Evolutionary conservation across 2,329 filamentous ascomycete genomes (phyloP).

Genomic region (Aspergillus versicolor): DNA sequence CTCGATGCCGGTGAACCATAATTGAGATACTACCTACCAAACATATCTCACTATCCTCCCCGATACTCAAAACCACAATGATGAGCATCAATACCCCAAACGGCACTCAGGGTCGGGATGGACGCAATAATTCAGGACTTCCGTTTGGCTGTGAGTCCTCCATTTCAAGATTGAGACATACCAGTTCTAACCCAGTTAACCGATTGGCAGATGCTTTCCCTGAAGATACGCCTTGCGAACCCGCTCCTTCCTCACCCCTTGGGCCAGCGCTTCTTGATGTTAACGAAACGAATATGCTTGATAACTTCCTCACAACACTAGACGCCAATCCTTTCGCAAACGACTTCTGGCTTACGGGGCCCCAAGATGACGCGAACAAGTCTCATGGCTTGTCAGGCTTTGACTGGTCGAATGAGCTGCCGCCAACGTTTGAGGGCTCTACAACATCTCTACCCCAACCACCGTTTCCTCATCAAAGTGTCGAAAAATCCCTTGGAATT

Average conservation of each 20-base stretch:
- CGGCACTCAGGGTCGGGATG: slow-evolving; percentile 29
- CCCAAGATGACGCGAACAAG: slow-evolving; percentile 25
- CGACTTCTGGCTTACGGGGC: slow-evolving; percentile 38
- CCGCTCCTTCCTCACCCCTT: slow-evolving; percentile 62
- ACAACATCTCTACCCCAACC: slow-evolving; percentile 63
- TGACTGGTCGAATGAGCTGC: slow-evolving; percentile 52
- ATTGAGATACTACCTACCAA: slow-evolving; percentile 1
- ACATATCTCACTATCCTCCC: neutral
- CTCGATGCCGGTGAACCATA: slow-evolving; percentile 16
- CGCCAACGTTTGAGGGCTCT: slow-evolving; percentile 65
- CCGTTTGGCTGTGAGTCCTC: slow-evolving; percentile 66
- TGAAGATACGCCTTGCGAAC: slow-evolving; percentile 39
- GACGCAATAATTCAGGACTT: slow-evolving; percentile 54
- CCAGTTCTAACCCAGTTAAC: slow-evolving; percentile 10
- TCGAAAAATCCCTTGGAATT: slow-evolving; percentile 27
- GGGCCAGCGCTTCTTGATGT: slow-evolving; percentile 67
- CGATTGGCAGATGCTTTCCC: slow-evolving; percentile 31
- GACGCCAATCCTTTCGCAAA: slow-evolving; percentile 39
- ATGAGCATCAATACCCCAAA: slow-evolving; percentile 34
- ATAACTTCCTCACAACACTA: slow-evolving; percentile 46
- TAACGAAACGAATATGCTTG: slow-evolving; percentile 55
- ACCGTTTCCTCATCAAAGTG: slow-evolving; percentile 28
- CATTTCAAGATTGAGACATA: slow-evolving; percentile 1
- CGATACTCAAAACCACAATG: neutral
- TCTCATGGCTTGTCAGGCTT: slow-evolving; percentile 28